A percentile compares a stretch with the other conserved stretches of the same genome.
These are phyloP conservation scores for Ophiostoma ulmi DNA, from an alignment of 2,329 filamentous ascomycete genomes.

Conservation along the genomic window DNA sequence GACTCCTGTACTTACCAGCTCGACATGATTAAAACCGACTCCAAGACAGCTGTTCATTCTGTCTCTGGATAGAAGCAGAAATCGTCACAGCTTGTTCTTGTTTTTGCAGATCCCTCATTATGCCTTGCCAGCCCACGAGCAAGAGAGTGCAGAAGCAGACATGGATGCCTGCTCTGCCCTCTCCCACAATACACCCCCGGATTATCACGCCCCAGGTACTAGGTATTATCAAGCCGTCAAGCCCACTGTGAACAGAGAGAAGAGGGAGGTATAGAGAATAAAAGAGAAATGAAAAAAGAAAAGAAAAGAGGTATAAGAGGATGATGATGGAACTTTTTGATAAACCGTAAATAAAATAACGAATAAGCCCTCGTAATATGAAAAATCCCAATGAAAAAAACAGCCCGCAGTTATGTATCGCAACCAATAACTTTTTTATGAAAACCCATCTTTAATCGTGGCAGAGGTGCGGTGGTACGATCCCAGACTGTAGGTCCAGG, in stretches of 20 bases:
- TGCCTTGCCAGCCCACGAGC: constrained; percentile 23
- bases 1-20: constrained; percentile 23
- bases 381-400: constrained; percentile 7
- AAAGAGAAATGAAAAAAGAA: not conserved
- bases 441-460: not conserved
- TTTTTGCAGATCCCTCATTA: constrained; percentile 21
- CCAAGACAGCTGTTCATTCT: constrained; percentile 3
- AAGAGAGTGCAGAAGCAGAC: constrained; percentile 8
- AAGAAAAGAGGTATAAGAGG: not conserved
- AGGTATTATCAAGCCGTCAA: constrained; percentile 6
- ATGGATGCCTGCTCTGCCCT: not conserved
- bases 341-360: not conserved
- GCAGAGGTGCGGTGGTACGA: not conserved
- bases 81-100: not conserved
- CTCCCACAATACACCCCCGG: constrained; percentile 5
- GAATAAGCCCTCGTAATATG: constrained; percentile 13
- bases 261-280: not conserved
- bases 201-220: constrained; percentile 12
- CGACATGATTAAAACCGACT: constrained; percentile 16
- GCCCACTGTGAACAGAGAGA: constrained; percentile 1
- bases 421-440: constrained; percentile 5
- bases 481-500: not conserved
- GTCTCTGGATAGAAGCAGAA: not conserved
- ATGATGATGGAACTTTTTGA: constrained; percentile 15
- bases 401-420: constrained; percentile 14